Conservation (phyloP, 2,329 filamentous ascomycete genomes). For the Stylonectria norvegica region DNA sequence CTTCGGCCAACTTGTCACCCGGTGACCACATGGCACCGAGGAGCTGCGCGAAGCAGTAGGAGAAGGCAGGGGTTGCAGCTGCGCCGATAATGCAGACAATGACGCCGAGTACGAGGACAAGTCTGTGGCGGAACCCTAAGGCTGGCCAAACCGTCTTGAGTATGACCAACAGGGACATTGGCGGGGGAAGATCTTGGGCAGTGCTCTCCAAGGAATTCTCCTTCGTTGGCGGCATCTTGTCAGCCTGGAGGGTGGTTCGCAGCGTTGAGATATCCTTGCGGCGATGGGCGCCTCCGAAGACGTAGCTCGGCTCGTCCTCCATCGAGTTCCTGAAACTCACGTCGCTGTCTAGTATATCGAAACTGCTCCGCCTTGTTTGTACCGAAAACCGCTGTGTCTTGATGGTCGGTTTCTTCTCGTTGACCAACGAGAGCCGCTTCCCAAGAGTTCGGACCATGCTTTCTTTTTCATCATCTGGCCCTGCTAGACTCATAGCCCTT, state of each 20-base stretch:
- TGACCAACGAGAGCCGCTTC: neutral
- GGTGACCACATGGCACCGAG: conserved; percentile 65
- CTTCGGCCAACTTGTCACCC: conserved; percentile 44
- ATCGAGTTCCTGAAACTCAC: neutral
- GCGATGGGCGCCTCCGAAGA: conserved; percentile 23
- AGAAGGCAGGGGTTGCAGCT: conserved; percentile 68
- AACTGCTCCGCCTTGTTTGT: conserved; percentile 8
- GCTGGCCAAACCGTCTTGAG: conserved; percentile 64
- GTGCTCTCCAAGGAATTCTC: neutral
- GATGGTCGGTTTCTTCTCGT: neutral
- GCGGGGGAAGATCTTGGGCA: conserved; percentile 2
- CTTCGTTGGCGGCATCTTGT: neutral
- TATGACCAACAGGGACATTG: conserved; percentile 24
- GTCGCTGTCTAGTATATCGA: conserved; percentile 6
- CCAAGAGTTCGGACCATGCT: conserved; percentile 1
- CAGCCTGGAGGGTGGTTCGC: conserved; percentile 4
- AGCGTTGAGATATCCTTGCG: conserved; percentile 30
- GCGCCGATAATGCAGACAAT: conserved; percentile 62
- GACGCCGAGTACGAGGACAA: conserved; percentile 58
- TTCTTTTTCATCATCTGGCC: conserved; percentile 15
- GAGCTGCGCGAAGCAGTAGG: conserved; percentile 70
- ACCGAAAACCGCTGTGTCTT: neutral
- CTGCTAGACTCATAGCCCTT: neutral
- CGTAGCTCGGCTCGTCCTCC: conserved; percentile 13
- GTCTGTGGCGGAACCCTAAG: conserved; percentile 49